Percentiles rank a stretch among this genome's conserved stretches.
Evolutionary conservation across 352 stramenopile species (phyloP).

Genomic region (Phytophthora niederhauseri): DNA sequence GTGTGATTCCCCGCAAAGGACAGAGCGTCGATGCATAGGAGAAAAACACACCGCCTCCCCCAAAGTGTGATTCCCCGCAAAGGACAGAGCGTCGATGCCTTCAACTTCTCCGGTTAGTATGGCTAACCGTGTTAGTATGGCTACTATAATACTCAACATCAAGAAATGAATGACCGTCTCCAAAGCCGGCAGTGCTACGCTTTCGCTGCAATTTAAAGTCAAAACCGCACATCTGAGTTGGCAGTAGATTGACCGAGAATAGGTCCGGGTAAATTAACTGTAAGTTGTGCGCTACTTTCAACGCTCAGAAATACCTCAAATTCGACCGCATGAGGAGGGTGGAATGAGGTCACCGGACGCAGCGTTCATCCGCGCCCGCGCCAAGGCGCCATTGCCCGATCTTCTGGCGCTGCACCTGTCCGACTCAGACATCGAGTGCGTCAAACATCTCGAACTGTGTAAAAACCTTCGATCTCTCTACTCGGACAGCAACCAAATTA

Average conservation of each 20-base stretch:
- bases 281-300: slow-evolving; percentile 1
- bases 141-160: too few species aligned
- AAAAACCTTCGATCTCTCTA: slow-evolving; percentile 56
- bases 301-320: slow-evolving; percentile 14
- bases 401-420: slow-evolving; percentile 63
- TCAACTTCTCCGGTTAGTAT: slow-evolving; percentile 44
- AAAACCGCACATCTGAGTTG: too few species aligned
- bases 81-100: slow-evolving; percentile 32
- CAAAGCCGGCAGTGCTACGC: too few species aligned
- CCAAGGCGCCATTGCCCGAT: slow-evolving; percentile 52
- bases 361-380: slow-evolving; percentile 55
- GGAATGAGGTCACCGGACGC: slow-evolving; percentile 51
- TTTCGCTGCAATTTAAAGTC: too few species aligned
- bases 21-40: slow-evolving; percentile 33
- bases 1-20: slow-evolving; percentile 43
- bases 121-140: slow-evolving; percentile 7
- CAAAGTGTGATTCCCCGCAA: slow-evolving; percentile 43
- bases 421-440: slow-evolving; percentile 50
- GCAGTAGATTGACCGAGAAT: too few species aligned
- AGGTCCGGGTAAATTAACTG: slow-evolving; percentile 19
- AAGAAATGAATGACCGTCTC: not conserved
- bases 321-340: slow-evolving; percentile 10
- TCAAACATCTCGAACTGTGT: slow-evolving; percentile 57
- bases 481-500: slow-evolving; percentile 53
- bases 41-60: slow-evolving; percentile 45